Evolutionary conservation across 2,329 filamentous ascomycete genomes (phyloP).

Genomic region (Akanthomyces uredinophilus): DNA sequence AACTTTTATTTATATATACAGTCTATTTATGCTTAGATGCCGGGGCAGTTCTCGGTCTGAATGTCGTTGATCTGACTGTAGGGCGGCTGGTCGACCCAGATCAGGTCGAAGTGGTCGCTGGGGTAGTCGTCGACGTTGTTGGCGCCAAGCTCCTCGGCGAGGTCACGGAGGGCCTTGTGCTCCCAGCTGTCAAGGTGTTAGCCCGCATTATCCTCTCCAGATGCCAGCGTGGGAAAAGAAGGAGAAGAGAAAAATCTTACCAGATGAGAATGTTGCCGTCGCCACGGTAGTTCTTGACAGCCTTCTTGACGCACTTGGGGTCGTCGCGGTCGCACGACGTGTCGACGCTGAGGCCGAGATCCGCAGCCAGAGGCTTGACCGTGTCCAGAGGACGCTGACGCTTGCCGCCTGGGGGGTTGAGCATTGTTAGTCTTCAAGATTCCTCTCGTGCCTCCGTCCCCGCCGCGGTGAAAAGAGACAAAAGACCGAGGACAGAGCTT

Average conservation of each 20-base stretch:
- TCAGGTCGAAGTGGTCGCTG: slow-evolving; percentile 45
- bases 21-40: slow-evolving; percentile 19
- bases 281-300: slow-evolving; percentile 42
- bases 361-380: slow-evolving; percentile 49
- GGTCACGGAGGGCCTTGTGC: slow-evolving; percentile 47
- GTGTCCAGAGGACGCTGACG: slow-evolving; percentile 51
- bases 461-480: too few relatives aligned
- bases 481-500: too few relatives aligned
- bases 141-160: slow-evolving; percentile 48
- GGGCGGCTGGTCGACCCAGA: slow-evolving; percentile 51
- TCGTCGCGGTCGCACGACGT: slow-evolving; percentile 53
- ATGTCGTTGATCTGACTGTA: slow-evolving; percentile 41
- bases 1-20: background rate
- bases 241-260: too few relatives aligned
- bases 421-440: too few relatives aligned
- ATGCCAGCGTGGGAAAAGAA: too few relatives aligned
- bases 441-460: too few relatives aligned
- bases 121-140: slow-evolving; percentile 46
- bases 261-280: slow-evolving; percentile 55
- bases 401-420: slow-evolving; percentile 46
- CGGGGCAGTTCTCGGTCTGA: slow-evolving; percentile 49
- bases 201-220: background rate
- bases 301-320: slow-evolving; percentile 46
- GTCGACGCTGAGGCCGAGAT: slow-evolving; percentile 52
- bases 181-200: slow-evolving; percentile 44